Evolutionary conservation across 495 filamentous ascomycete genomes (phyloP).

Genomic region (Gamarada debralockiae): DNA sequence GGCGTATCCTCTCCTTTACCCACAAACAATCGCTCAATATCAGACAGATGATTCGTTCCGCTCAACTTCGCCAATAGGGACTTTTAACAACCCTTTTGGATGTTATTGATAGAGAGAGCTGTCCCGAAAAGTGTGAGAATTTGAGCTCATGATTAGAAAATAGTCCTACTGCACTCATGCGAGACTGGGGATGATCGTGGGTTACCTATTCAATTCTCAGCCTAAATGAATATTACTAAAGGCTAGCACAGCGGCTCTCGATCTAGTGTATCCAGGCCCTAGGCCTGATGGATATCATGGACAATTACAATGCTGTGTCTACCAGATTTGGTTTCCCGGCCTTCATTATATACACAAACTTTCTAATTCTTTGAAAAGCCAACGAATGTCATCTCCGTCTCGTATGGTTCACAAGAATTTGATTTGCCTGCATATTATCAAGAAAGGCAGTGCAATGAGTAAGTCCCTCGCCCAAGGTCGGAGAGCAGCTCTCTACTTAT

Average conservation of each 20-base stretch:
- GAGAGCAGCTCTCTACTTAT: not conserved
- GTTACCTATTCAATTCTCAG: constrained; percentile 19
- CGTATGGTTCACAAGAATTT: constrained; percentile 50
- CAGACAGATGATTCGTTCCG: constrained; percentile 25
- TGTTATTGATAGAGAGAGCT: constrained; percentile 58
- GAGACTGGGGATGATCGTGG: constrained; percentile 28
- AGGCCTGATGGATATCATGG: constrained; percentile 51
- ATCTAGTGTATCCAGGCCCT: constrained; percentile 53
- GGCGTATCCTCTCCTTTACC: constrained; percentile 16
- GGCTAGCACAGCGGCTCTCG: constrained; percentile 22
- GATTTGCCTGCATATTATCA: constrained; percentile 50
- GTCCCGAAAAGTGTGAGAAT: not conserved
- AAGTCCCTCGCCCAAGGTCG: not conserved
- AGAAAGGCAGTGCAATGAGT: constrained; percentile 54
- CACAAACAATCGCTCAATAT: constrained; percentile 16
- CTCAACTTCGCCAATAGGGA: constrained; percentile 11
- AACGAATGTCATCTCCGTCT: constrained; percentile 57
- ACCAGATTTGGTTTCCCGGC: constrained; percentile 10
- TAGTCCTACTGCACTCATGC: constrained; percentile 52
- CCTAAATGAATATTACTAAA: not conserved
- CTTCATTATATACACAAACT: not conserved
- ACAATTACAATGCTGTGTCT: constrained; percentile 55
- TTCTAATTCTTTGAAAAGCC: constrained; percentile 4
- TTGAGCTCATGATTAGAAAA: constrained; percentile 55
- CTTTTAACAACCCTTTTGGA: constrained; percentile 50